phyloP scores from a whole-genome alignment of 345 rosid species.

The Erodium maritimum region DNA sequence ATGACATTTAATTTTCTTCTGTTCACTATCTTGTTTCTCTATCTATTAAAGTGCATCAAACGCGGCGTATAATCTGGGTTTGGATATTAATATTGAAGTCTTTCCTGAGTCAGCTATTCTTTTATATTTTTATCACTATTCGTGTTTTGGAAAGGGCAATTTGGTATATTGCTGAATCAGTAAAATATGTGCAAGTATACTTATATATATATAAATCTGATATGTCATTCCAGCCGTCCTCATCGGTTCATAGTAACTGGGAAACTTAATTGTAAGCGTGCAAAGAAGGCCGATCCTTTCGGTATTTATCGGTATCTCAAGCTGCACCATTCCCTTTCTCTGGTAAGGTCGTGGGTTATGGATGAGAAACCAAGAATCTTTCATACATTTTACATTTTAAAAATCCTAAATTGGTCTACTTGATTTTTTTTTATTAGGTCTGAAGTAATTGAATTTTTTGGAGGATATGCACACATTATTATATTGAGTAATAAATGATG shows the following conservation, averaged over 20 bases:
- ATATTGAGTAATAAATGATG: too few species aligned
- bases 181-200: not conserved
- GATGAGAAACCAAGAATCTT: not conserved
- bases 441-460: too few species aligned
- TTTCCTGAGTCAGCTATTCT: not conserved
- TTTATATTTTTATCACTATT: not conserved
- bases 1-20: too few species aligned
- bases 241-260: not conserved
- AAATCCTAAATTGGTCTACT: too few species aligned
- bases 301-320: not conserved
- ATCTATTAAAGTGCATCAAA: too few species aligned
- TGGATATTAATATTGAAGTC: not conserved
- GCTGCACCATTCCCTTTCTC: not conserved
- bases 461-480: too few species aligned
- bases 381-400: not conserved
- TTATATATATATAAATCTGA: not conserved
- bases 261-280: not conserved
- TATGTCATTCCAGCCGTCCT: not conserved
- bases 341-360: not conserved
- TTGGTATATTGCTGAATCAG: not conserved
- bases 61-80: too few species aligned
- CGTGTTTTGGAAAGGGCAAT: not conserved
- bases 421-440: too few species aligned
- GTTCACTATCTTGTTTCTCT: too few species aligned
- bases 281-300: not conserved